Base-by-base conservation (phyloP, 371 early-diverging fungal species). In the Mucor sp. region DNA sequence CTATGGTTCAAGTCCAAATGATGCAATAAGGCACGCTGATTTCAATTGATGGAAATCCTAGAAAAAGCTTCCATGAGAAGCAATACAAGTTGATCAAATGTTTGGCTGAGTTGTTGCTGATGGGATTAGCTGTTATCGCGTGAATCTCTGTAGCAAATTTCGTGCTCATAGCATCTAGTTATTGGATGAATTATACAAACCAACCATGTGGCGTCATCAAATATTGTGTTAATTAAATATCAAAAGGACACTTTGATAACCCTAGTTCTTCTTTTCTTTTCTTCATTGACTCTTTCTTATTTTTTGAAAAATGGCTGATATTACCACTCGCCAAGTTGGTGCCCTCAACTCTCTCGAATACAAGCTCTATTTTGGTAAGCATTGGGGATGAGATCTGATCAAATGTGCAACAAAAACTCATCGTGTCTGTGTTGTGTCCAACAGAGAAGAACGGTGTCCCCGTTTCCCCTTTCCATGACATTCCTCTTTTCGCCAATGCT, bases 401-500 rank as follows among this genome's bases (percentile, higher is more conserved):
- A 65, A 14, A 27, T 12, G 32, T 19, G 32, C 6, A 23, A 6
- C 30, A 25, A 27, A 27, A 3, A 3, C 19, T n/a, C 50, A 39
- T 21, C 50, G 15, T 43, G 9, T 33, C 2, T 41, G 41, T 41
- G 8, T 39, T 23, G 19, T 11, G 50, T 57, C 32, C 32, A 37
- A 39, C 25, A 77, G 74, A 77, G 64, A 75, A 75, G 77, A 75
- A 74, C 65, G 74, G 74, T 67, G 65, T 68, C 23, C 74, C 74
- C 47, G 84, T 97, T 57, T 96, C 97, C 39, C 94, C 96, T 58
- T 96, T 97, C 88, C 97, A 97, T 83, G 97, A 96, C 81, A 94
- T 98, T 63, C 95, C 96, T 27, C 84, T 94, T 28, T 91, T 86
- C 63, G 91, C 90, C 68, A 89, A 93, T 71, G 76, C 77, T 48